Base-by-base conservation (phyloP, 768 basidiomycete species). In the Leucogyrophana mollusca region DNA sequence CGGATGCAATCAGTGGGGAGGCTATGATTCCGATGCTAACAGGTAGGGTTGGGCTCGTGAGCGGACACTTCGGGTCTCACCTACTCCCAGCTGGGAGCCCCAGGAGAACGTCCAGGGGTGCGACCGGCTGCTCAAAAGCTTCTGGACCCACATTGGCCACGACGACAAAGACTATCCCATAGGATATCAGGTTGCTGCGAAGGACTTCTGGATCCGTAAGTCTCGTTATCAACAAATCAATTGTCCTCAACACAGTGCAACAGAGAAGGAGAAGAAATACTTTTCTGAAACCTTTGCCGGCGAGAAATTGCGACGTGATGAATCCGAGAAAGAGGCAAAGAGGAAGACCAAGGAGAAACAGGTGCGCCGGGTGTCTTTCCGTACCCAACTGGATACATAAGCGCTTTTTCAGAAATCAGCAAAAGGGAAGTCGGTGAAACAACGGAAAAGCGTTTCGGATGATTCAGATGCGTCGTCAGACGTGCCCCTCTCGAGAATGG, bases 21-120 rank as follows among this genome's bases (percentile, higher is more conserved):
- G 76, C 8, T 89, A 87, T 57, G 66, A 60, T 41, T 77, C 77
- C 0, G 73, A 73, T 23, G 69, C 73, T 1, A 76, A 87, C 51
- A 85, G 73, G 87, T 83, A 52, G 23, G 68, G 33, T 46, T 11
- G 23, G 25, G 34, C 24, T 44, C 13, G 13, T 18, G 16, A 43
- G 16, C 14, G n/a, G 34, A 43, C 24, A 5, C n/a, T 32, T 30
- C 34, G 18, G 21, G 24, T 47, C 40, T 45, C 23, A n/a, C 30
- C 51, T 34, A 22, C 35, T 50, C n/a, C 20, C 46, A 88, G 87
- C 54, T 88, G 86, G 86, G 87, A 88, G 48, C 87, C 87, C 9
- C 64, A 72, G 41, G 65, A 63, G 6, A 85, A 89, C 57, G 70
- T 89, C 11, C 53, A 59, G 27, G 67, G 73, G 21, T 89, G 87